phyloP scores from a whole-genome alignment of 208 protist genomes.

The Porcisia hertigi region DNA sequence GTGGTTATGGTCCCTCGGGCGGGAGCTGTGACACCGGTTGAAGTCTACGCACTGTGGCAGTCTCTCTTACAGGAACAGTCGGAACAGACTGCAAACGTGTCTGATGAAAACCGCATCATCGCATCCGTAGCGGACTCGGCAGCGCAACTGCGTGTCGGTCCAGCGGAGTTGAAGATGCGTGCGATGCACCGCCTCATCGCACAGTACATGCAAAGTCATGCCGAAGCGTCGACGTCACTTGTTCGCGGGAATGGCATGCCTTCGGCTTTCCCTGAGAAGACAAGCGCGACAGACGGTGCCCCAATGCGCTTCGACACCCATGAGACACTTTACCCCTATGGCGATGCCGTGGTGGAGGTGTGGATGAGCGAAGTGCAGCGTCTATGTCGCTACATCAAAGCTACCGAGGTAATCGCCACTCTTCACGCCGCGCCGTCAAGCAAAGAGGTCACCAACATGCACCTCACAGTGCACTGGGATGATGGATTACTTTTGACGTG shows the following conservation, averaged over 20 bases:
- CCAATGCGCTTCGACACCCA: constrained; percentile 32
- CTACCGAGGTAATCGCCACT: constrained; percentile 63
- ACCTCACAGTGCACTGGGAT: constrained; percentile 64
- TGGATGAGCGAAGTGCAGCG: constrained; percentile 54
- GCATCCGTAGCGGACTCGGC: neutral
- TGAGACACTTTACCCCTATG: constrained; percentile 31
- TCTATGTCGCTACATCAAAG: constrained; percentile 71
- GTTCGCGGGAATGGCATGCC: neutral
- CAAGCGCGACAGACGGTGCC: neutral
- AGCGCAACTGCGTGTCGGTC: neutral
- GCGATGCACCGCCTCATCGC: constrained; percentile 12
- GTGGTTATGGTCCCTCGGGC: constrained; percentile 29
- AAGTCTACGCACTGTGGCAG: constrained; percentile 29
- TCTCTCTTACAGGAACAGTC: constrained; percentile 16
- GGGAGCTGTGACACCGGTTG: constrained; percentile 14
- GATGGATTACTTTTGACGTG: constrained; percentile 74
- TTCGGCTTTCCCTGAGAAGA: neutral
- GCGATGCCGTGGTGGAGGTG: constrained; percentile 72
- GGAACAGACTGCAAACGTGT: neutral
- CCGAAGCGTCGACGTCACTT: constrained; percentile 18
- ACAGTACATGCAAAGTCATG: constrained; percentile 22
- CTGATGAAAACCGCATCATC: neutral
- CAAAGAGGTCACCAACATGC: constrained; percentile 2
- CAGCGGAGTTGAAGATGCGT: constrained; percentile 7
- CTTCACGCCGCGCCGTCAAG: constrained; percentile 41